Evolutionary conservation across 75 land plant genomes (phyloP), one percentile per base, ranked within the genome.

Genomic region (Chamaecyparis obtusa): DNA sequence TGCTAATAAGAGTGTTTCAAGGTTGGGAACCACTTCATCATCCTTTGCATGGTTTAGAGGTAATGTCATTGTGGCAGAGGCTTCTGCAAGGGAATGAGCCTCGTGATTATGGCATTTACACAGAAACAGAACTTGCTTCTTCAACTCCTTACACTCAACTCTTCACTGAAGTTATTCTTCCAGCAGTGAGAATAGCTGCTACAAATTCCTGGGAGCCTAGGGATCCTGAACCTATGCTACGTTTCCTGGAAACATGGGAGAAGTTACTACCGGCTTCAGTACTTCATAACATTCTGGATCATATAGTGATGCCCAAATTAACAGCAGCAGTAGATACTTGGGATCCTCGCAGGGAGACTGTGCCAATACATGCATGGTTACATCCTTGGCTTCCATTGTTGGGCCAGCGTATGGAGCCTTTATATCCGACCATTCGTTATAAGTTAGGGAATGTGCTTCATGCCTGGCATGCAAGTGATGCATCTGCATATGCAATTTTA

Each of bases 351-450:
- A 77, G 88, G 37, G 99, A 98, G 55, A 93, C 94, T 24, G 92
- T 98, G 27, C 96, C 99, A 11, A 97, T 98, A 88, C 99, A 98
- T 91, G 90, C 88, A 3, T 98, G 99, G 99, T 87, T 98, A 15
- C 99, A 98, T 90, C 99, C 99, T 72, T 98, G 99, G 99, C 89
- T 98, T 15, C 99, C 97, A 2, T 74, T 90, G 85, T 83, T 98
- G 80, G 96, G 99, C 1, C 92, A 89, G 32, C 93, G 92, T 71
- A 88, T 98, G 92, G 99, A 98, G 84, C 88, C 87, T 32, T 86
- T 97, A 11, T 95, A 97, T 87, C 91, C 90, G 21, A 90, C 94
- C 0, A 98, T 98, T 67, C 93, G 97, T 0, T 87, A 32, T 35
- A 98, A 97, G 88, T 83, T 98, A 87, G 94, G 92, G 16, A 85